phyloP scores from a whole-genome alignment of 768 basidiomycete genomes.

The Leccinum uliginosum region DNA sequence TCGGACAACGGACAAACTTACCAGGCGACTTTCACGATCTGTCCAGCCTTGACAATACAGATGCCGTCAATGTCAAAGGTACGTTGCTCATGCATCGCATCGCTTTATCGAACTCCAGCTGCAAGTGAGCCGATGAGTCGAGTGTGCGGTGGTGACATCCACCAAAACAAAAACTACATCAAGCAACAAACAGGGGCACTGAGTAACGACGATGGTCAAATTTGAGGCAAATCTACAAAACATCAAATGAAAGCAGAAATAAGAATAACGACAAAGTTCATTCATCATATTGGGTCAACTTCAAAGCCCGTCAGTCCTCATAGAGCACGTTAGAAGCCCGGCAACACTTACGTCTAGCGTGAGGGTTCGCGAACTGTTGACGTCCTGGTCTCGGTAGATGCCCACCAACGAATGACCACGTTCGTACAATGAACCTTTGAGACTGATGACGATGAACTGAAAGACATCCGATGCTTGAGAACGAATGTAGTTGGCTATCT shows the following conservation, averaged over 20 bases:
- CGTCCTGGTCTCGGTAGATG: constrained; percentile 90
- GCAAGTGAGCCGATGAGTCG: too few relatives aligned
- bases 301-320: constrained; percentile 8
- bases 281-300: constrained; percentile 29
- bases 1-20: too few relatives aligned
- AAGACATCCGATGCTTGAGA: constrained; percentile 78
- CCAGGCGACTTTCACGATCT: too few relatives aligned
- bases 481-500: constrained; percentile 91
- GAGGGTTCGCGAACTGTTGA: constrained; percentile 87
- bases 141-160: neutral
- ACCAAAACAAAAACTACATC: constrained; percentile 1
- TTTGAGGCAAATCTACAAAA: neutral
- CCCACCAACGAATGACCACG: constrained; percentile 88
- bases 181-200: neutral
- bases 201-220: neutral
- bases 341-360: constrained; percentile 73
- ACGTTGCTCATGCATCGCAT: neutral
- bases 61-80: too few relatives aligned
- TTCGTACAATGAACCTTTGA: constrained; percentile 92
- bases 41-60: too few relatives aligned
- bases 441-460: constrained; percentile 96
- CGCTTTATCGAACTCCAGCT: neutral
- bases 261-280: constrained; percentile 23
- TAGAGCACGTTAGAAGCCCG: neutral
- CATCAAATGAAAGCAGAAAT: constrained; percentile 18